phyloP scores from a whole-genome alignment of 768 basidiomycete species.

The Ephemerocybe angulata region DNA sequence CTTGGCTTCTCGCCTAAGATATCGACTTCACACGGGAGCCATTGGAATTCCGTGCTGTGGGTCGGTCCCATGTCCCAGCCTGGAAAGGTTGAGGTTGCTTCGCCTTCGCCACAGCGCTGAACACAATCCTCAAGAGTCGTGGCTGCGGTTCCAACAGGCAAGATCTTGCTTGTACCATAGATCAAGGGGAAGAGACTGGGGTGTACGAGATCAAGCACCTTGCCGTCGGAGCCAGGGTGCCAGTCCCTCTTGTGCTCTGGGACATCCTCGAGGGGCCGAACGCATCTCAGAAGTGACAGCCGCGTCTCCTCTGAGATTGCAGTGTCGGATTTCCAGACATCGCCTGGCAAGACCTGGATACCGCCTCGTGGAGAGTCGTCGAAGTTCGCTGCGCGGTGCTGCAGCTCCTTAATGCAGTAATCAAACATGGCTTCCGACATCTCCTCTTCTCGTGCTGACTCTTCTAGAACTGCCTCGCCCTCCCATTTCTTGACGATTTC shows the following conservation, averaged over 20 bases:
- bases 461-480: conserved; percentile 5
- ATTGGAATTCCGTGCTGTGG: conserved; percentile 18
- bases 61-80: conserved; percentile 1
- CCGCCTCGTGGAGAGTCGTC: conserved; percentile 8
- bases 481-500: conserved; percentile 15
- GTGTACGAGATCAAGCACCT: conserved; percentile 43
- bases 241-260: conserved; percentile 36
- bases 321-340: conserved; percentile 23
- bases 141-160: not conserved
- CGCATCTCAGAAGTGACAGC: conserved; percentile 17
- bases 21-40: conserved; percentile 20
- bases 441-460: conserved; percentile 11
- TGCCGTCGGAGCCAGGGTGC: conserved; percentile 39
- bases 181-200: conserved; percentile 38
- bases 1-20: conserved; percentile 12
- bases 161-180: conserved; percentile 25
- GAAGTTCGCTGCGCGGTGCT: conserved; percentile 14
- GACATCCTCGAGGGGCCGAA: conserved; percentile 30
- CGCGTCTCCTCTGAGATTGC: conserved; percentile 21
- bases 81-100: not conserved
- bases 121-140: conserved; percentile 13
- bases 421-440: conserved; percentile 16
- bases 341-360: conserved; percentile 11
- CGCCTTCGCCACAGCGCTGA: conserved; percentile 8
- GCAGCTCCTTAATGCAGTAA: conserved; percentile 17